phyloP scores from a whole-genome alignment of 495 filamentous ascomycete genomes.

The Peziza echinospora region DNA sequence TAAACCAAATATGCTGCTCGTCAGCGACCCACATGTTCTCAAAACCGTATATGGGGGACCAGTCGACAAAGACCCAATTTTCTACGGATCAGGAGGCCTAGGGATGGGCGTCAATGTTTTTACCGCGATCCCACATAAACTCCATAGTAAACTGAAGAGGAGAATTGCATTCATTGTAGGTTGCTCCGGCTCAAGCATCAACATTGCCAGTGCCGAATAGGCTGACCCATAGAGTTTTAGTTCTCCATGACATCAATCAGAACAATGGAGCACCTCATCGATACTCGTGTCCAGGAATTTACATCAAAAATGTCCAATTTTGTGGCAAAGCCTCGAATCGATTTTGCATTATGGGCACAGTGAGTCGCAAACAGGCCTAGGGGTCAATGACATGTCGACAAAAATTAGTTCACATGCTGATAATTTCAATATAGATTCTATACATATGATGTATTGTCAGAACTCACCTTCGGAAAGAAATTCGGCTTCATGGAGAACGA shows the following conservation, averaged over 20 bases:
- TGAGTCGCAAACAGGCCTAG: no score
- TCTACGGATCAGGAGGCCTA: constrained; percentile 6
- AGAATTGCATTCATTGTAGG: constrained; percentile 33
- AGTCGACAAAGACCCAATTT: constrained; percentile 7
- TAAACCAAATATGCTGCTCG: constrained; percentile 32
- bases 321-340: no score
- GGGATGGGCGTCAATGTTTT: constrained; percentile 24
- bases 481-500: constrained; percentile 41
- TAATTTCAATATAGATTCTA: no score
- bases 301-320: constrained; percentile 4
- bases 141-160: constrained; percentile 27
- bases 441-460: constrained; percentile 37
- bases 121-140: constrained; percentile 6
- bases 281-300: constrained; percentile 12
- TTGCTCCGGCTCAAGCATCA: constrained; percentile 27
- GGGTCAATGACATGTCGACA: no score
- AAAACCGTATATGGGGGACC: constrained; percentile 7
- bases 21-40: constrained; percentile 26
- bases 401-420: no score
- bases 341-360: constrained; percentile 31
- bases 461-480: constrained; percentile 40
- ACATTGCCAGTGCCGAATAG: constrained; percentile 21
- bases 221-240: neutral
- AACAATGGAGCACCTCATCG: constrained; percentile 23
- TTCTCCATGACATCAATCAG: constrained; percentile 14